Evolutionary conservation across 805 yeast species (phyloP).

Genomic region (Wickerhamiella cacticola): DNA sequence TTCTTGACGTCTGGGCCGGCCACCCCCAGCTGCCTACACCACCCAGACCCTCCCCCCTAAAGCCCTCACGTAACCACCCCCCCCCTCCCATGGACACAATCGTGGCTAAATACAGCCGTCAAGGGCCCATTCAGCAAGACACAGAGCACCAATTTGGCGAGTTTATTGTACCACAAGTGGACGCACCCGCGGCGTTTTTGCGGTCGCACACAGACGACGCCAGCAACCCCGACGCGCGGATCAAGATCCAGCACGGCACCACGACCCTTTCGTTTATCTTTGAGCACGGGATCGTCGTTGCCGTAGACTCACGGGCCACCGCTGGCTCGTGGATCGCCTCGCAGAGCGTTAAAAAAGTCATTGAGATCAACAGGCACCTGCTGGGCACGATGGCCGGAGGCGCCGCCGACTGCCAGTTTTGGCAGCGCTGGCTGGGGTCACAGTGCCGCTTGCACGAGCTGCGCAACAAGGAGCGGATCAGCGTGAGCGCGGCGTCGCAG

Average conservation of each 20-base stretch:
- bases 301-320: conserved; percentile 96
- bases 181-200: conserved; percentile 80
- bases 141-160: conserved; percentile 3
- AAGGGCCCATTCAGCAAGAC: background rate
- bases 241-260: conserved; percentile 98
- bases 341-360: conserved; percentile 93
- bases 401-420: conserved; percentile 98
- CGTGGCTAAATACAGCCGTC: conserved; percentile 7
- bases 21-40: too few species aligned
- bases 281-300: conserved; percentile 87
- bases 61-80: background rate
- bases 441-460: conserved; percentile 93
- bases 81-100: conserved; percentile 10
- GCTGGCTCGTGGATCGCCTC: conserved; percentile 98
- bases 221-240: conserved; percentile 81
- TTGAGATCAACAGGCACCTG: conserved; percentile 87
- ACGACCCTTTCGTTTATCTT: conserved; percentile 94
- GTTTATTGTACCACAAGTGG: conserved; percentile 64
- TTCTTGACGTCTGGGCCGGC: too few species aligned
- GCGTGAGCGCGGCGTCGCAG: conserved; percentile 94
- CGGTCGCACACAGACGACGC: conserved; percentile 98
- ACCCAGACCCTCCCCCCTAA: background rate
- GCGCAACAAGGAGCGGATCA: conserved; percentile 85
- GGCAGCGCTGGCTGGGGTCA: conserved; percentile 98
- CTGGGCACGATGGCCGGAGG: conserved; percentile 99